phyloP scores from a whole-genome alignment of 768 basidiomycete species.

The Chalciporus piperatus region DNA sequence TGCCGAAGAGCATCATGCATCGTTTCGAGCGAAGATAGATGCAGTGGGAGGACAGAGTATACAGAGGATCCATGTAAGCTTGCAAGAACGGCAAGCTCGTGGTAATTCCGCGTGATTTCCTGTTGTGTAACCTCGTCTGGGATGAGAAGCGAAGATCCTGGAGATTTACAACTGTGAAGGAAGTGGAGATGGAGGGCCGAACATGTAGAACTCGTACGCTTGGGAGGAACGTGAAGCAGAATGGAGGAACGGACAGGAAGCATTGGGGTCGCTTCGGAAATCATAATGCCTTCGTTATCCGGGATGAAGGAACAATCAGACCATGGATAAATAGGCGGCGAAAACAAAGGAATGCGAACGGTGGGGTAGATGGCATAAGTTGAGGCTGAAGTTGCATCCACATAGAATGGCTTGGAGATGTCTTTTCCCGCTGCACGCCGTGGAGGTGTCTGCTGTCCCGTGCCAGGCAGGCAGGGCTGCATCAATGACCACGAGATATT shows the following conservation, averaged over 20 bases:
- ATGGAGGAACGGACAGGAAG: constrained; percentile 57
- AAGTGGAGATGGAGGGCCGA: constrained; percentile 61
- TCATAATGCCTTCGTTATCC: constrained; percentile 27
- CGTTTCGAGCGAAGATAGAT: constrained; percentile 67
- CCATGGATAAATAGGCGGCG: constrained; percentile 29
- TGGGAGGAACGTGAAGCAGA: constrained; percentile 53
- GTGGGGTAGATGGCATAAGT: constrained; percentile 50
- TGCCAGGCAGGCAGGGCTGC: constrained; percentile 24
- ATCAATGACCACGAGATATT: constrained; percentile 61
- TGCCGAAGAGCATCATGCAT: constrained; percentile 47
- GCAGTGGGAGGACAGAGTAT: constrained; percentile 63
- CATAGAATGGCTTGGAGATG: constrained; percentile 28
- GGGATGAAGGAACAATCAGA: constrained; percentile 30
- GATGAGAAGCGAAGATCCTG: constrained; percentile 36
- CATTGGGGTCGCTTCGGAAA: constrained; percentile 37
- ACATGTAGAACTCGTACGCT: constrained; percentile 36
- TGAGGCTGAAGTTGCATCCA: constrained; percentile 37
- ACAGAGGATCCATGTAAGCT: constrained; percentile 40
- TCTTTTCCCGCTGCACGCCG: constrained; percentile 32
- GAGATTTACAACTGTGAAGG: constrained; percentile 47
- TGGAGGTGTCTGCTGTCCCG: constrained; percentile 24
- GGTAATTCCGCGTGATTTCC: constrained; percentile 67
- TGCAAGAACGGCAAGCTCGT: constrained; percentile 67
- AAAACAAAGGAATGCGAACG: constrained; percentile 42
- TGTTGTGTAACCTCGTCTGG: constrained; percentile 34